phyloP scores from a whole-genome alignment of 495 filamentous ascomycete species.

The Jackrogersella minutella region DNA sequence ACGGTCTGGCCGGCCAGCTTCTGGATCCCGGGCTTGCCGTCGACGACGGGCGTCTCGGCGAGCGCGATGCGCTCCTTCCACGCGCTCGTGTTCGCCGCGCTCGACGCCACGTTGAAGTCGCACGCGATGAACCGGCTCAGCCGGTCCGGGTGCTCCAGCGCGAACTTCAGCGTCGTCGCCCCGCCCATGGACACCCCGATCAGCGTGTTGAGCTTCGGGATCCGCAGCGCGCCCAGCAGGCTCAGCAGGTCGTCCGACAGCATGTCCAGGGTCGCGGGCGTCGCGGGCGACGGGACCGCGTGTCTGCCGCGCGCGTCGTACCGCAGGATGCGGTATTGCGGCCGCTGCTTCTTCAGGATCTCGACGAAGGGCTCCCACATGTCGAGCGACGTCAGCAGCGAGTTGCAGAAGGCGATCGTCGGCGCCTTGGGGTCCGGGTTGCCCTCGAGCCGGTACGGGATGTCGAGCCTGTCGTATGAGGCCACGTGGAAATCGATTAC shows the following conservation, averaged over 20 bases:
- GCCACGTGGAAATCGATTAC: slow-evolving; percentile 72
- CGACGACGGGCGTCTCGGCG: slow-evolving; percentile 65
- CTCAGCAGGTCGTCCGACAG: slow-evolving; percentile 69
- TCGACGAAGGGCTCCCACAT: slow-evolving; percentile 81
- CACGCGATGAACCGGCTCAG: slow-evolving; percentile 72
- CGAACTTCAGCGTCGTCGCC: slow-evolving; percentile 74
- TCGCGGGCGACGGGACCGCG: slow-evolving; percentile 54
- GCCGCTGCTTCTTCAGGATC: slow-evolving; percentile 63
- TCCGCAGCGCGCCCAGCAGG: slow-evolving; percentile 66
- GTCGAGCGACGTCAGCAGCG: slow-evolving; percentile 71
- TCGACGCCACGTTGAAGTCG: slow-evolving; percentile 75
- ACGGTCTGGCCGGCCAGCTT: slow-evolving; percentile 73
- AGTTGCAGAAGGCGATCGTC: slow-evolving; percentile 76
- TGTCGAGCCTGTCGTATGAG: slow-evolving; percentile 68
- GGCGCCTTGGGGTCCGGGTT: slow-evolving; percentile 69
- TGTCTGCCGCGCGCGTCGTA: slow-evolving; percentile 74
- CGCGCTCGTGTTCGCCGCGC: slow-evolving; percentile 72
- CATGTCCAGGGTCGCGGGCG: slow-evolving; percentile 64
- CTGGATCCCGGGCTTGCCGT: slow-evolving; percentile 57
- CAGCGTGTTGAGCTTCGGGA: slow-evolving; percentile 65
- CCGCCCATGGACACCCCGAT: slow-evolving; percentile 83
- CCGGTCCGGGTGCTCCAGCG: slow-evolving; percentile 68
- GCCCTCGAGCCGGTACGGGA: slow-evolving; percentile 80
- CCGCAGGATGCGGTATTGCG: slow-evolving; percentile 73
- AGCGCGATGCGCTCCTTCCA: slow-evolving; percentile 79